These are phyloP conservation scores for Sclerotinia trifoliorum DNA, from an alignment of 2,329 filamentous ascomycete species.

Conservation along the genomic window DNA sequence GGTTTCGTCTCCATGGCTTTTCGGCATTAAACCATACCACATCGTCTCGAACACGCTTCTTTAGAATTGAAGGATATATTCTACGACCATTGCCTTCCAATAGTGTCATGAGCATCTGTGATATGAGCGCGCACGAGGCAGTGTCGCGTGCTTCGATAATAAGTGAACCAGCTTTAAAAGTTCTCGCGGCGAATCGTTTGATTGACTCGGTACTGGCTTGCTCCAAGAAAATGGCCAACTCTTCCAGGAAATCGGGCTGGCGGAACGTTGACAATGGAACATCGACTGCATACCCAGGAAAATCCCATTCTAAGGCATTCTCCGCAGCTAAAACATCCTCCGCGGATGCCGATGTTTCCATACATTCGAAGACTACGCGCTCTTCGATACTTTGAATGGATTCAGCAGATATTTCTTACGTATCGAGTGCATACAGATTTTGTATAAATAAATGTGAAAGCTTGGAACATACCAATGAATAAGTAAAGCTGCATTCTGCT, in stretches of 20 bases:
- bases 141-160: slow-evolving; percentile 59
- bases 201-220: slow-evolving; percentile 54
- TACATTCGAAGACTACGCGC: slow-evolving; percentile 54
- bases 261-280: slow-evolving; percentile 45
- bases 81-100: slow-evolving; percentile 53
- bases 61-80: slow-evolving; percentile 42
- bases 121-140: slow-evolving; percentile 55
- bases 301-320: slow-evolving; percentile 56
- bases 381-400: slow-evolving; percentile 21
- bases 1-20: slow-evolving; percentile 60
- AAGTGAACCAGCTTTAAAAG: slow-evolving; percentile 50
- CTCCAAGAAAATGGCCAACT: slow-evolving; percentile 53
- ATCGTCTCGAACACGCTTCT: slow-evolving; percentile 62
- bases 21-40: slow-evolving; percentile 49
- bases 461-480: slow-evolving; percentile 42
- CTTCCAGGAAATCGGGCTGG: slow-evolving; percentile 47
- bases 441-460: not conserved
- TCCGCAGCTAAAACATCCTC: slow-evolving; percentile 52
- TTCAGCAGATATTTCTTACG: not conserved
- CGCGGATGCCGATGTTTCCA: slow-evolving; percentile 57
- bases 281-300: slow-evolving; percentile 54
- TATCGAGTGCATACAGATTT: too few species aligned
- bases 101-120: slow-evolving; percentile 58
- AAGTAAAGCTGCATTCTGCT: slow-evolving; percentile 51
- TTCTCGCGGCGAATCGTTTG: slow-evolving; percentile 51